phyloP scores from a whole-genome alignment of 73 alveolate species.

The Paramecium biaurelia region DNA sequence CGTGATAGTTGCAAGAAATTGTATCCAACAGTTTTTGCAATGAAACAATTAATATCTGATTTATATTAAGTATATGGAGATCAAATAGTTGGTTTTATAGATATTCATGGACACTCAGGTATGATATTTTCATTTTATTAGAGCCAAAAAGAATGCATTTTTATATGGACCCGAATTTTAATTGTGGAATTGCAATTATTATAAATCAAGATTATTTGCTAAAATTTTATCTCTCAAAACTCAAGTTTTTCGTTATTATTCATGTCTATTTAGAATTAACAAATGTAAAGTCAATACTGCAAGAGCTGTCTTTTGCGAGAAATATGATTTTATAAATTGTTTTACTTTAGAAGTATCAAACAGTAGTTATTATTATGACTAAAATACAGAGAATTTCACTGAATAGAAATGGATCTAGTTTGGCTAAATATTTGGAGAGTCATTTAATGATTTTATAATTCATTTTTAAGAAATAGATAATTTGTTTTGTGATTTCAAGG shows the following conservation, averaged over 20 bases:
- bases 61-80: conserved; percentile 46
- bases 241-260: conserved; percentile 51
- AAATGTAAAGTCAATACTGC: conserved; percentile 51
- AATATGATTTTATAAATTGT: conserved; percentile 36
- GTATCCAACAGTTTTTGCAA: conserved; percentile 84
- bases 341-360: conserved; percentile 60
- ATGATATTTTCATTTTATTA: not conserved
- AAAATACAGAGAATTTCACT: not conserved
- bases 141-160: conserved; percentile 73
- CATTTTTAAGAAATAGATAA: not conserved
- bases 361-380: conserved; percentile 41
- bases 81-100: conserved; percentile 66
- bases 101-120: conserved; percentile 79
- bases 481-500: not conserved
- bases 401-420: not conserved
- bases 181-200: conserved; percentile 52
- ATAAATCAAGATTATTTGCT: conserved; percentile 57
- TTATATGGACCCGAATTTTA: conserved; percentile 81
- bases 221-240: conserved; percentile 26
- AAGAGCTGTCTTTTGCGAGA: conserved; percentile 32
- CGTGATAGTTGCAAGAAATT: conserved; percentile 78
- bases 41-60: conserved; percentile 74
- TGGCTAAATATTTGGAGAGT: conserved; percentile 41
- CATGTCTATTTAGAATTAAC: conserved; percentile 51
- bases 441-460: conserved; percentile 27